These are phyloP conservation scores for Paramarasmius palmivorus DNA, from an alignment of 1,284 basidiomycete genomes.

Conservation along the genomic window DNA sequence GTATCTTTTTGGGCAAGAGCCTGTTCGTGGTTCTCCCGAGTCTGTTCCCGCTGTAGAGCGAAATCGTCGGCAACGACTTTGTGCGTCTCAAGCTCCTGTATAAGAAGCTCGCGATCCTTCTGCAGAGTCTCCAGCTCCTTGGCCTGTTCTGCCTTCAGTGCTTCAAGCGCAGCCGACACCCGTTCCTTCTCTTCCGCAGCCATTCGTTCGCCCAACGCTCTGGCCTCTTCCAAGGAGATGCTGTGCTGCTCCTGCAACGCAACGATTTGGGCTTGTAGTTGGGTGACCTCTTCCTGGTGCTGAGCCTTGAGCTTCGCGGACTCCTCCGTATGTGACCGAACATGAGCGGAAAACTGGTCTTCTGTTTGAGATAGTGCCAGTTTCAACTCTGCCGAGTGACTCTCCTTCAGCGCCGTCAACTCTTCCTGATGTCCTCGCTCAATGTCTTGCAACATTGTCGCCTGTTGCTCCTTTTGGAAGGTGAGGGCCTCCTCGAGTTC, in stretches of 20 bases:
- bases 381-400: conserved; percentile 41
- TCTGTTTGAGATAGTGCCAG: conserved; percentile 25
- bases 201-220: conserved; percentile 35
- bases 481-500: conserved; percentile 54
- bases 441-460: conserved; percentile 51
- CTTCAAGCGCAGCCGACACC: conserved; percentile 33
- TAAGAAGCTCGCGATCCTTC: conserved; percentile 54
- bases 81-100: conserved; percentile 63
- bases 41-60: conserved; percentile 48
- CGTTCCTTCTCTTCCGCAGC: conserved; percentile 42
- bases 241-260: conserved; percentile 48
- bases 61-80: conserved; percentile 62
- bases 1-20: conserved; percentile 51
- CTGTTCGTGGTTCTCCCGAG: conserved; percentile 49
- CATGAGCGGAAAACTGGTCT: conserved; percentile 22
- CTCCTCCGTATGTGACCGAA: conserved; percentile 39
- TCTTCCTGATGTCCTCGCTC: conserved; percentile 57
- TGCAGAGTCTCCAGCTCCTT: conserved; percentile 44
- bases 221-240: conserved; percentile 39
- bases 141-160: conserved; percentile 34
- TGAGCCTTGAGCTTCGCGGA: conserved; percentile 41
- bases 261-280: conserved; percentile 42
- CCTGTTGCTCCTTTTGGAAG: conserved; percentile 56
- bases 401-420: conserved; percentile 42
- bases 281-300: conserved; percentile 45